phyloP scores from a whole-genome alignment of 495 filamentous ascomycete genomes.

The Penicillium mononematosum region DNA sequence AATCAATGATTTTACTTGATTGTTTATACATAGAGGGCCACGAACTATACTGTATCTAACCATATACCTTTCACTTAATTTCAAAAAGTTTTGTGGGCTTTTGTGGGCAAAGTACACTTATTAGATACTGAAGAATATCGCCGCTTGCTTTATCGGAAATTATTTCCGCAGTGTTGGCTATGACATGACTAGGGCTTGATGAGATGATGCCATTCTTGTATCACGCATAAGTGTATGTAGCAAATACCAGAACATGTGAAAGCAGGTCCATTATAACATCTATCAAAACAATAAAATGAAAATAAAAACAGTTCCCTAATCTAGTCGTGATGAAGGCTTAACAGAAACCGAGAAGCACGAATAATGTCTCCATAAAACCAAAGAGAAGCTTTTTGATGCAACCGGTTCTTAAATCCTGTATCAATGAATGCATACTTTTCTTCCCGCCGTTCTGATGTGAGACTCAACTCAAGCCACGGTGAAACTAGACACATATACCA shows the following conservation, averaged over 20 bases:
- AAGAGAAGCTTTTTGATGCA: not conserved
- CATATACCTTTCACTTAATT: not conserved
- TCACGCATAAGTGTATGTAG: not conserved
- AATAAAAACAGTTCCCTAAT: not conserved
- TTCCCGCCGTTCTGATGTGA: not conserved
- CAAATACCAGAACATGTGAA: not conserved
- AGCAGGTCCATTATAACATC: not conserved
- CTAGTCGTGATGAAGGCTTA: not conserved
- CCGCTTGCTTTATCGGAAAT: slow-evolving; percentile 1
- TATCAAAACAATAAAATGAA: not conserved
- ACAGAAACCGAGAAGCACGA: not conserved
- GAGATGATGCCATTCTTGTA: not conserved
- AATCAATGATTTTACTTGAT: slow-evolving; percentile 19
- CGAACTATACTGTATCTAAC: not conserved
- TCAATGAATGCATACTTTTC: not conserved
- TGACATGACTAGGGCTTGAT: not conserved
- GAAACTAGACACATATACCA: not conserved
- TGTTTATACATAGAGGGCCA: not conserved
- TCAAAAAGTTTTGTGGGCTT: no score
- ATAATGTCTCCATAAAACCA: not conserved
- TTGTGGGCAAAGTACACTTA: not conserved
- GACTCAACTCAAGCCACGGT: not conserved
- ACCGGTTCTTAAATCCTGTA: not conserved
- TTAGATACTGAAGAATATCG: not conserved
- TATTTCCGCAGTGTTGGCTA: not conserved